phyloP scores from a whole-genome alignment of 306 rosid genomes.

The Prunus mongolica region DNA sequence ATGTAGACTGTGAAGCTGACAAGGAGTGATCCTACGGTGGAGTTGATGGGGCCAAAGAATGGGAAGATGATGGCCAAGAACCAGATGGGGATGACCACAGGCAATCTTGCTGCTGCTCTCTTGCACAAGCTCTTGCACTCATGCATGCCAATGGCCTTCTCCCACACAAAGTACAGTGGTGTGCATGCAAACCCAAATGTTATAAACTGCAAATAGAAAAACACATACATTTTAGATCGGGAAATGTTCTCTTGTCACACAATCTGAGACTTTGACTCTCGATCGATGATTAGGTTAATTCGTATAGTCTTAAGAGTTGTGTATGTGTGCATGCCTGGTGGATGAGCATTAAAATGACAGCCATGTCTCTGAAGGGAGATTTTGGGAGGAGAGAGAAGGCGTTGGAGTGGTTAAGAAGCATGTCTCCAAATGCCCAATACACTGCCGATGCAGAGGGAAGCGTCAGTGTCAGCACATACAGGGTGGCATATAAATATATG shows the following conservation, averaged over 20 bases:
- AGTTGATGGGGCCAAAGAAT: constrained; percentile 93
- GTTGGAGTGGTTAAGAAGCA: constrained; percentile 93
- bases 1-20: constrained; percentile 98
- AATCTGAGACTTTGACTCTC: fast-evolving
- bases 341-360: constrained; percentile 91
- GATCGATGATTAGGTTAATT: background rate
- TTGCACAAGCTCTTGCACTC: constrained; percentile 92
- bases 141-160: constrained; percentile 86
- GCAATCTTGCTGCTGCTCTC: constrained; percentile 86
- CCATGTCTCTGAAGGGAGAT: constrained; percentile 82
- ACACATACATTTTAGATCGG: background rate
- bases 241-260: background rate
- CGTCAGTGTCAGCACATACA: constrained; percentile 90
- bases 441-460: constrained; percentile 90
- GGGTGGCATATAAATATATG: constrained; percentile 74
- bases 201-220: constrained; percentile 56
- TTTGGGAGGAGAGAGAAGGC: constrained; percentile 90
- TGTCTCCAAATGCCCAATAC: constrained; percentile 97
- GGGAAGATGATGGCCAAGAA: constrained; percentile 93
- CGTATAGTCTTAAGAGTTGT: background rate
- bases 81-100: constrained; percentile 95
- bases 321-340: constrained; percentile 55
- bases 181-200: constrained; percentile 99
- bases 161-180: constrained; percentile 91
- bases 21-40: constrained; percentile 95